A percentile compares a stretch with the other conserved stretches of the same genome.
Conservation (phyloP, 2,329 filamentous ascomycete genomes). For the Albophoma yamanashiensis region DNA sequence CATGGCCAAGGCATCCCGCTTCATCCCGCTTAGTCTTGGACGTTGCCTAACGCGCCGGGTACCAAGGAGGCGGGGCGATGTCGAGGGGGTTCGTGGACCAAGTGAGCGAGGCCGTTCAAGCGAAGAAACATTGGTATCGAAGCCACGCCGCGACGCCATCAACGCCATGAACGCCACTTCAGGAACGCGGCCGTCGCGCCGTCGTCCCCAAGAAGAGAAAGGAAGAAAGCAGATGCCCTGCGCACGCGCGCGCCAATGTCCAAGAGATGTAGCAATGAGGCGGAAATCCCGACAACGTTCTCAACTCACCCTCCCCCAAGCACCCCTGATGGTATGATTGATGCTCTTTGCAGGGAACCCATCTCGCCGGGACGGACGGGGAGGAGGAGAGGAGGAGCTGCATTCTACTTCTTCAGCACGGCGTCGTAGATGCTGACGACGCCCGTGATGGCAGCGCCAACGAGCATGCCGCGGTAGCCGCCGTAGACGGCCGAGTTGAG, state of each 20-base stretch:
- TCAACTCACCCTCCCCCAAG: neutral
- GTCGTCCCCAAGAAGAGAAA: constrained; percentile 2
- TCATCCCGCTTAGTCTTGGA: neutral
- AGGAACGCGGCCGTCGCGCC: constrained; percentile 1
- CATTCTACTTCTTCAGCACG: constrained; percentile 51
- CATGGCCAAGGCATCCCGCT: neutral
- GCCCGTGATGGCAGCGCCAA: constrained; percentile 56
- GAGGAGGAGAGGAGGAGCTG: neutral
- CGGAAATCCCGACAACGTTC: neutral
- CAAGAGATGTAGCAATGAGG: neutral
- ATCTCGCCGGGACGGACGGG: neutral
- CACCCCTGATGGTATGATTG: neutral
- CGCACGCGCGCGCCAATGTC: neutral
- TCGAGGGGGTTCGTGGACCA: neutral
- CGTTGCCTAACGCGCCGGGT: neutral
- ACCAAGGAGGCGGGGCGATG: neutral
- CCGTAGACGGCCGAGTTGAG: constrained; percentile 60
- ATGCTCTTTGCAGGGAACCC: neutral
- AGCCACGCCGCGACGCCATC: constrained; percentile 16
- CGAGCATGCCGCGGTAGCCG: constrained; percentile 58
- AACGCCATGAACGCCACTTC: constrained; percentile 18
- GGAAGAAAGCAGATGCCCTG: neutral
- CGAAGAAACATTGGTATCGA: constrained; percentile 16
- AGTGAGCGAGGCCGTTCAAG: neutral
- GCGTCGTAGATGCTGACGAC: constrained; percentile 69